Evolutionary conservation across 2,329 filamentous ascomycete species (phyloP).

Genomic region (Metarhizium guizhouense): DNA sequence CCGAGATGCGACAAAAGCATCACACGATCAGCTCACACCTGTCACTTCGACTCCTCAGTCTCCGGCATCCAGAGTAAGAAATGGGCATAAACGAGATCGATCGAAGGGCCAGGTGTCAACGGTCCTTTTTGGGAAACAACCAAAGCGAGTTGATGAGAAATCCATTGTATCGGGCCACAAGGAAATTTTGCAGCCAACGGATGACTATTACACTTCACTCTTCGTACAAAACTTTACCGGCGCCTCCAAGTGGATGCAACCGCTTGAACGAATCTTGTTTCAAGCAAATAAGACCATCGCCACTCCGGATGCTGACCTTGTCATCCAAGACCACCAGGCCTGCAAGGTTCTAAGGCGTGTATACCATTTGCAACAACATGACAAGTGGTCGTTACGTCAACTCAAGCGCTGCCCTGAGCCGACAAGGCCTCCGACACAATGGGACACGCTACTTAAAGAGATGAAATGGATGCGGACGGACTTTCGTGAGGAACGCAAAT

Average conservation of each 20-base stretch:
- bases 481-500: conserved; percentile 87
- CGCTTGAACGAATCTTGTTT: conserved; percentile 62
- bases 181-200: conserved; percentile 36
- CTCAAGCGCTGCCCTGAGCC: conserved; percentile 79
- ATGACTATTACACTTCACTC: conserved; percentile 56
- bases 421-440: conserved; percentile 65
- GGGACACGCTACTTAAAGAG: conserved; percentile 80
- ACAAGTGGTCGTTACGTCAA: conserved; percentile 88
- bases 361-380: conserved; percentile 81
- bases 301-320: conserved; percentile 74
- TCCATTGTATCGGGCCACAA: conserved; percentile 30
- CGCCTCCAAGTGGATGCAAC: conserved; percentile 50
- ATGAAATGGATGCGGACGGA: conserved; percentile 98
- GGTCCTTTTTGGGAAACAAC: conserved; percentile 69
- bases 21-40: conserved; percentile 28
- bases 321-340: conserved; percentile 78
- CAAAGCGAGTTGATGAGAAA: conserved; percentile 39
- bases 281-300: conserved; percentile 85
- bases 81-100: conserved; percentile 41
- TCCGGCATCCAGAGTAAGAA: conserved; percentile 22
- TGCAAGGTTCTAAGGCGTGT: conserved; percentile 79
- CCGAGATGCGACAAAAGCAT: conserved; percentile 18
- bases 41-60: conserved; percentile 36
- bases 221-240: conserved; percentile 51
- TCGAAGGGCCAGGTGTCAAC: conserved; percentile 61